Conservation (phyloP, 371 early-diverging fungal species). For the Chytridium lagenaria region DNA sequence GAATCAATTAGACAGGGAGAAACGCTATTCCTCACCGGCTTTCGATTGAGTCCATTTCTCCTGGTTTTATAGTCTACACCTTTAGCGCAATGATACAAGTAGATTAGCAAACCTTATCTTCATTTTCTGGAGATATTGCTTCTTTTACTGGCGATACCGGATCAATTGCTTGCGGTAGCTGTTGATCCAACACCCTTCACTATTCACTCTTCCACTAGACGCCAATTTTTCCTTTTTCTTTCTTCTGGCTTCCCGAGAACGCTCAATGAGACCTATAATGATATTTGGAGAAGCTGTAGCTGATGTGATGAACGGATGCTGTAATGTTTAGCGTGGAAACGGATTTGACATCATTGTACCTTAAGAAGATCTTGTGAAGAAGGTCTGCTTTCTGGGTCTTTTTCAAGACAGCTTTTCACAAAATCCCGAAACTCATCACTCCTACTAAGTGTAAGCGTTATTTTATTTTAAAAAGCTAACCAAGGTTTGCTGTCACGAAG, state of each 20-base stretch:
- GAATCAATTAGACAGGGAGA: conserved; percentile 13
- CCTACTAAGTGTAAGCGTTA: no score
- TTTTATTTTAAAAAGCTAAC: no score
- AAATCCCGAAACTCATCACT: background rate
- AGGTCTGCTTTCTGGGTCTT: conserved; percentile 58
- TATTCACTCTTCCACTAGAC: no score
- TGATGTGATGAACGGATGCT: conserved; percentile 55
- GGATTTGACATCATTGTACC: conserved; percentile 27
- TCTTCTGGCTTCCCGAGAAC: conserved; percentile 51
- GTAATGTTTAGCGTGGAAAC: background rate
- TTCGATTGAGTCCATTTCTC: no score
- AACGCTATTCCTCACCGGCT: background rate
- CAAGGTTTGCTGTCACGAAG: no score
- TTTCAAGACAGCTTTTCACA: conserved; percentile 43
- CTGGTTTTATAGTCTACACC: no score
- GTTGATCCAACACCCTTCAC: no score
- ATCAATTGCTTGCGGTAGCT: no score
- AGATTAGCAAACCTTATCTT: no score
- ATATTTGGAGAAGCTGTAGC: conserved; percentile 15
- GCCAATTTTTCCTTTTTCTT: conserved; percentile 20
- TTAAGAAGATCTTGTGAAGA: conserved; percentile 52
- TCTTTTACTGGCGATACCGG: no score
- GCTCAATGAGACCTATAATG: conserved; percentile 48
- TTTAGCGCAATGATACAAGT: no score
- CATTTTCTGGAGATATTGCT: no score